Conservation (phyloP, 495 filamentous ascomycete species). For the Lentithecium fluviatile region DNA sequence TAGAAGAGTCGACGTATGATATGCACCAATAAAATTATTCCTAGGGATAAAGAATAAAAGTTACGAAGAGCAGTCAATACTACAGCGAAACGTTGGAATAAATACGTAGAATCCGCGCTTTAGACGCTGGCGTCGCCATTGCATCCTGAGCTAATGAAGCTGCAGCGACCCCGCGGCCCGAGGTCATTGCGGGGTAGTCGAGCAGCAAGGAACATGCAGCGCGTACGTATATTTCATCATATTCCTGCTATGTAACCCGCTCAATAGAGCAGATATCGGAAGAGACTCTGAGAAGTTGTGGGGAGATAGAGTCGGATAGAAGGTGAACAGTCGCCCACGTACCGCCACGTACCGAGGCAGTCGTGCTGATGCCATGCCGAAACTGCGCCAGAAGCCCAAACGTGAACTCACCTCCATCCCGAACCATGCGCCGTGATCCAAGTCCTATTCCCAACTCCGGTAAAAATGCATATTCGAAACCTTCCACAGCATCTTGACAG, state of each 20-base stretch:
- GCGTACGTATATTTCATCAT: background rate
- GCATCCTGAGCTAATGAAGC: background rate
- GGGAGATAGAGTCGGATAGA: background rate
- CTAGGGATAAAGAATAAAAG: no score
- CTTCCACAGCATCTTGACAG: background rate
- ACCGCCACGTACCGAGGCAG: background rate
- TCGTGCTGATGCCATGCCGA: background rate
- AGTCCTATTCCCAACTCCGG: constrained; percentile 15
- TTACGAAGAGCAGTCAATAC: no score
- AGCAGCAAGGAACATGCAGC: background rate
- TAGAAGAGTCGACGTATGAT: background rate
- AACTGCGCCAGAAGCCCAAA: background rate
- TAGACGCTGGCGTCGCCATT: background rate
- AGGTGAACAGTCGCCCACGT: background rate
- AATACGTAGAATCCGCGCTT: no score
- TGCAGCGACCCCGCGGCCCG: constrained; percentile 8
- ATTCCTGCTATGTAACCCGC: background rate
- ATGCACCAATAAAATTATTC: no score
- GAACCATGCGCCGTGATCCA: background rate
- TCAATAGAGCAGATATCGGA: background rate
- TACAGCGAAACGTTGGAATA: no score
- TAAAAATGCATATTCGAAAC: constrained; percentile 15
- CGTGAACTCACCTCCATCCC: background rate
- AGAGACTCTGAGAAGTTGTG: background rate
- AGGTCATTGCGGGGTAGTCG: constrained; percentile 11